These are phyloP conservation scores for Deuterostichococcus epilithicus DNA, from an alignment of 139 green algal species.

Conservation along the genomic window DNA sequence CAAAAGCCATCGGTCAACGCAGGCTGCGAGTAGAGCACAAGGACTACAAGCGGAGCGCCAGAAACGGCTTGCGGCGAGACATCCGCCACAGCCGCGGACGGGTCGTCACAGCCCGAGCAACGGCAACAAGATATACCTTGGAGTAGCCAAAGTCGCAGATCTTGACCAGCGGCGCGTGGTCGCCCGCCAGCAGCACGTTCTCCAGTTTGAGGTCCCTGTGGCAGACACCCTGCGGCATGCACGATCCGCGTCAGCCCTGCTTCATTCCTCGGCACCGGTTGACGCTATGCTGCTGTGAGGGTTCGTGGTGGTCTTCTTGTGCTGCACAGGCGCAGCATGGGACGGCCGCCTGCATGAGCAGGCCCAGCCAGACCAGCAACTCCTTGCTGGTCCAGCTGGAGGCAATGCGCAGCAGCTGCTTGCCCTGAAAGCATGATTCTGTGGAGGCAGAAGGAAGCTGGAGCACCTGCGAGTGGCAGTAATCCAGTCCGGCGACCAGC, in stretches of 20 bases:
- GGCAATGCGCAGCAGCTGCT: background rate
- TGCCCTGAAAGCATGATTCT: too few species aligned
- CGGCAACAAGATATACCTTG: constrained; percentile 41
- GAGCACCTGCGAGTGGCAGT: constrained; percentile 41
- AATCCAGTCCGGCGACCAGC: constrained; percentile 44
- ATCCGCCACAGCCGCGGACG: background rate
- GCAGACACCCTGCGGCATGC: constrained; percentile 27
- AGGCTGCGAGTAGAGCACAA: too few species aligned
- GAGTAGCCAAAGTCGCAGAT: constrained; percentile 68
- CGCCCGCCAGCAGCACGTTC: constrained; percentile 47
- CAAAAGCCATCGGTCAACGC: too few species aligned
- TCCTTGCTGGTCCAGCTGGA: constrained; percentile 15
- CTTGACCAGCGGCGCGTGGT: constrained; percentile 44
- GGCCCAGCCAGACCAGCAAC: background rate
- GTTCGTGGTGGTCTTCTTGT: background rate
- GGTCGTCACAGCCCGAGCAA: constrained; percentile 48
- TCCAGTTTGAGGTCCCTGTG: constrained; percentile 56
- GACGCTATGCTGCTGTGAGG: background rate
- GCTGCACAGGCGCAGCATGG: background rate
- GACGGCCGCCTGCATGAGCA: background rate
- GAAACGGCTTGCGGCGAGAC: too few species aligned
- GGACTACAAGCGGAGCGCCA: too few species aligned
- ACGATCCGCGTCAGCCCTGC: background rate
- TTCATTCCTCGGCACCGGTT: background rate
- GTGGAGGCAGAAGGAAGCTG: too few species aligned